Conservation (phyloP, 345 rosid genomes). For the Acer yangbiense region DNA sequence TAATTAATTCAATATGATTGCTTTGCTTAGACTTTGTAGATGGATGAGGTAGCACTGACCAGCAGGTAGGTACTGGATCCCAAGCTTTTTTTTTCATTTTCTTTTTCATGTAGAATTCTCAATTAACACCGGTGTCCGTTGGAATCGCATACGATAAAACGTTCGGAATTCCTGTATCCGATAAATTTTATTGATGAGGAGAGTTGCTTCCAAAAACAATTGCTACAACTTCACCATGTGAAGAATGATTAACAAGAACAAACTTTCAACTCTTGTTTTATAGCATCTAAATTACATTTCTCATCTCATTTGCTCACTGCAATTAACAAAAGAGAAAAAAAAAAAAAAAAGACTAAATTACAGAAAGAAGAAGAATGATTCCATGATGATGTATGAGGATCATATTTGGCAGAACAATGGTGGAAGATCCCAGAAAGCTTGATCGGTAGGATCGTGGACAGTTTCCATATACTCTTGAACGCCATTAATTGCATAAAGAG, state of each 20-base stretch:
- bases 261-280: too few species aligned
- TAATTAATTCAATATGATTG: conserved; percentile 21
- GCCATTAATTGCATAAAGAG: conserved; percentile 68
- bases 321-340: background rate
- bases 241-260: background rate
- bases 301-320: background rate
- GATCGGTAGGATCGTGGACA: conserved; percentile 48
- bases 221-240: background rate
- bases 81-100: too few species aligned
- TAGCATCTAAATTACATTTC: background rate
- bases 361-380: background rate
- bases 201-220: conserved; percentile 10
- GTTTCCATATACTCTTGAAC: conserved; percentile 63
- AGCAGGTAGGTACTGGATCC: too few species aligned
- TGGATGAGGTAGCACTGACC: background rate
- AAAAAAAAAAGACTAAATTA: background rate
- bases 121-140: too few species aligned
- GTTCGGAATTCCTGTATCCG: too few species aligned
- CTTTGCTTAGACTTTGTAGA: background rate
- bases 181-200: background rate
- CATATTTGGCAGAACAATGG: conserved; percentile 37
- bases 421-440: conserved; percentile 72
- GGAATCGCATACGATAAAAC: too few species aligned
- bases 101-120: too few species aligned
- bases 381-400: background rate